Conservation (phyloP, 306 rosid genomes). For the Pterocarpus santalinus region DNA sequence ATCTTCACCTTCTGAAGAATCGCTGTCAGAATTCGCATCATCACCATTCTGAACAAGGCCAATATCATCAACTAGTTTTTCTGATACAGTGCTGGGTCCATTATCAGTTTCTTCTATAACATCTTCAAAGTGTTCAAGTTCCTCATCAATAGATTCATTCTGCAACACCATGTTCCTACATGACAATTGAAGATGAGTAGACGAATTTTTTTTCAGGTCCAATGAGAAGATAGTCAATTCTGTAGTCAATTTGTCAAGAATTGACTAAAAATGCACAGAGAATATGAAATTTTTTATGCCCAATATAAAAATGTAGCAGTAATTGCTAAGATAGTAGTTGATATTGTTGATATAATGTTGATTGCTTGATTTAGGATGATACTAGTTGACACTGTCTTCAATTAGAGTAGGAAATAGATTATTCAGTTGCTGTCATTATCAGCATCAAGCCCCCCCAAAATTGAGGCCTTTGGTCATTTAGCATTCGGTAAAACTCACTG, state of each 20-base stretch:
- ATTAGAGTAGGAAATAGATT: neutral
- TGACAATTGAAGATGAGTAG: conserved; percentile 27
- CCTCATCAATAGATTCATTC: conserved; percentile 82
- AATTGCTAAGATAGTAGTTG: neutral
- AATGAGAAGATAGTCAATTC: neutral
- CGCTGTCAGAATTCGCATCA: conserved; percentile 55
- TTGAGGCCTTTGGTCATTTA: neutral
- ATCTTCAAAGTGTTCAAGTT: conserved; percentile 93
- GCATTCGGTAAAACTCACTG: neutral
- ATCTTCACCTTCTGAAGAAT: conserved; percentile 71
- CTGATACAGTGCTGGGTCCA: conserved; percentile 52
- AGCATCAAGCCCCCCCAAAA: neutral
- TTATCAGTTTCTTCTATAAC: conserved; percentile 70
- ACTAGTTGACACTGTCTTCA: neutral
- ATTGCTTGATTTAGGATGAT: neutral
- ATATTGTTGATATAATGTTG: neutral
- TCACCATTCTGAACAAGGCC: conserved; percentile 44
- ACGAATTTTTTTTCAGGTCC: neutral
- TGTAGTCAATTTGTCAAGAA: neutral
- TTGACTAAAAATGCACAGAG: neutral
- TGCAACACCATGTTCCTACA: conserved; percentile 85
- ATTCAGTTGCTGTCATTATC: neutral
- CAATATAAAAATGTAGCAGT: neutral
- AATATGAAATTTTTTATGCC: neutral
- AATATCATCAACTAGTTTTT: conserved; percentile 46